Conservation (phyloP, 2,329 filamentous ascomycete species). For the Aspergillus hiratsukae region DNA sequence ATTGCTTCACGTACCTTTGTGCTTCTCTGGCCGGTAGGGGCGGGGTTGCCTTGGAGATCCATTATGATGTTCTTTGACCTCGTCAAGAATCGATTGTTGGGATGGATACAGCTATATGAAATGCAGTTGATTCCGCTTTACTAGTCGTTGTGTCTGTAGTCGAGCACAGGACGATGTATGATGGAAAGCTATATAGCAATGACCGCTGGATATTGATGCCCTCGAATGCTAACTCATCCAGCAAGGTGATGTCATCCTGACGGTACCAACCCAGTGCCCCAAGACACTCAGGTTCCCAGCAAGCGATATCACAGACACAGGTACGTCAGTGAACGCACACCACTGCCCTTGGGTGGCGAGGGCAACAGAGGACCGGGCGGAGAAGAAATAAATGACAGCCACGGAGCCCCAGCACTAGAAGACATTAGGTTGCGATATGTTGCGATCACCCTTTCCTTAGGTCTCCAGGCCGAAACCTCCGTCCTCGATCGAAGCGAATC, state of each 20-base stretch:
- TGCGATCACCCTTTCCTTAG: neutral
- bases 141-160: neutral
- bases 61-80: slow-evolving; percentile 20
- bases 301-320: neutral
- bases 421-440: neutral
- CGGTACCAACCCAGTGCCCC: slow-evolving; percentile 11
- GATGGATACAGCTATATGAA: neutral
- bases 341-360: neutral
- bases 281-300: neutral
- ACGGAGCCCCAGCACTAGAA: neutral
- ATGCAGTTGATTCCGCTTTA: slow-evolving; percentile 1
- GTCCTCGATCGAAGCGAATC: neutral
- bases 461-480: neutral
- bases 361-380: neutral
- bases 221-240: neutral
- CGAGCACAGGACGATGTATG: neutral
- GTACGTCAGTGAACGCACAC: neutral
- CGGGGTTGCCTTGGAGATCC: slow-evolving; percentile 39
- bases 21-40: slow-evolving; percentile 26
- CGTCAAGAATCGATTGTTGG: neutral
- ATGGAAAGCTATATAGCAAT: slow-evolving; percentile 21
- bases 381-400: neutral
- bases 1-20: slow-evolving; percentile 28
- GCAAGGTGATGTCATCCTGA: slow-evolving; percentile 31
- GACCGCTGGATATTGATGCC: neutral